Evolutionary conservation across 257 asterid species (phyloP).

Genomic region (Nicotiana obtusifolia): DNA sequence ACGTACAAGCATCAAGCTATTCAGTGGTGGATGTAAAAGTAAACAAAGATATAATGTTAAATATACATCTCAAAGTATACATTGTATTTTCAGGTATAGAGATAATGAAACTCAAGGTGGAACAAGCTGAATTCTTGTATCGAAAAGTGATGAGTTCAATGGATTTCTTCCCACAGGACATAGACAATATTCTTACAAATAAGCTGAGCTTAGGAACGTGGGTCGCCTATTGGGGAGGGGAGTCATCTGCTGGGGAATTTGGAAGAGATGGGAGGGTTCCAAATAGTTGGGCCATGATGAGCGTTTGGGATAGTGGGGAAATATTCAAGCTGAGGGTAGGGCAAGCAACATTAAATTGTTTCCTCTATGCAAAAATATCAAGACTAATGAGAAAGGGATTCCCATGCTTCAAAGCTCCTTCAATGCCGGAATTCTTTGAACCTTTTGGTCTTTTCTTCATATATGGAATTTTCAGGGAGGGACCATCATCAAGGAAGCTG

Average conservation of each 20-base stretch:
- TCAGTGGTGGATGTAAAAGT: too few relatives aligned
- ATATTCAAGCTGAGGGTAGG: conserved; percentile 30
- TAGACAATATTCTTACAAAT: conserved; percentile 23
- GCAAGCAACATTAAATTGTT: conserved; percentile 21
- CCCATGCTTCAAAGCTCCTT: conserved; percentile 21
- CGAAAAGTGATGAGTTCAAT: conserved; percentile 26
- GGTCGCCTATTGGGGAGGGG: conserved; percentile 25
- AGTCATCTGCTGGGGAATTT: not conserved
- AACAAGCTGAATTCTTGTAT: conserved; percentile 29
- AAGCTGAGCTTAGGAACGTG: conserved; percentile 37
- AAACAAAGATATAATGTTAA: too few relatives aligned
- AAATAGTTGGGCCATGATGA: conserved; percentile 34
- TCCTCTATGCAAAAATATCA: conserved; percentile 16
- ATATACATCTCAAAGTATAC: too few relatives aligned
- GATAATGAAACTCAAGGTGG: conserved; percentile 20
- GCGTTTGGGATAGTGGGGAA: conserved; percentile 33
- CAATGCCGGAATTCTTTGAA: conserved; percentile 18
- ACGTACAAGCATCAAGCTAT: too few relatives aligned
- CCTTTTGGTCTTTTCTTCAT: conserved; percentile 36
- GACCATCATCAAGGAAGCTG: conserved; percentile 31
- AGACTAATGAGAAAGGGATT: conserved; percentile 12
- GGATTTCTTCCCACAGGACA: conserved; percentile 35
- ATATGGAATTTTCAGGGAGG: conserved; percentile 27
- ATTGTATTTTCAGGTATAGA: not conserved
- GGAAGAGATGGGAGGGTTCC: conserved; percentile 16